Conservation (phyloP, 2,329 filamentous ascomycete species). For the Beauveria asiatica region DNA sequence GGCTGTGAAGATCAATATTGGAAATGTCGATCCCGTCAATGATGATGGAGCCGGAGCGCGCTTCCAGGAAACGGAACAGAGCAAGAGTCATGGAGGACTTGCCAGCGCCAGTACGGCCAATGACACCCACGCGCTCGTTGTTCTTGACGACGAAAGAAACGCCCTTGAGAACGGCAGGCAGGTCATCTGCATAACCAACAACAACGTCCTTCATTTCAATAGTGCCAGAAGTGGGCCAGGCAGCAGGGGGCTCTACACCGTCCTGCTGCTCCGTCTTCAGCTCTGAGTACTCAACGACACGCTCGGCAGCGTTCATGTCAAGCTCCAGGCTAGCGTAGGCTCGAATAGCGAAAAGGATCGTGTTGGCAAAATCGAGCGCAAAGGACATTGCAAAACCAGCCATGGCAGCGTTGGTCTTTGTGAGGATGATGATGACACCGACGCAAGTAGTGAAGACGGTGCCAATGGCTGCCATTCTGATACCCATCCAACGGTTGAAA, state of each 20-base stretch:
- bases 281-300: constrained; percentile 66
- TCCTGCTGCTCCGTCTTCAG: constrained; percentile 58
- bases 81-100: constrained; percentile 70
- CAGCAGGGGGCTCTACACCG: constrained; percentile 53
- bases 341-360: constrained; percentile 58
- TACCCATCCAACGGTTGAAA: constrained; percentile 70
- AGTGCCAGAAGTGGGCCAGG: constrained; percentile 66
- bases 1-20: constrained; percentile 58
- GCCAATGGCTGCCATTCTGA: constrained; percentile 62
- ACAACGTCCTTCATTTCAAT: constrained; percentile 67
- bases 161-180: constrained; percentile 62
- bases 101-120: constrained; percentile 69
- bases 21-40: constrained; percentile 72
- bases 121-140: constrained; percentile 65
- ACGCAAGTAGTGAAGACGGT: constrained; percentile 60
- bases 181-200: constrained; percentile 61
- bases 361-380: constrained; percentile 57
- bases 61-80: constrained; percentile 69
- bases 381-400: constrained; percentile 72
- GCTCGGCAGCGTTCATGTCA: constrained; percentile 71
- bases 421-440: constrained; percentile 53
- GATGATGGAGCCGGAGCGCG: constrained; percentile 53
- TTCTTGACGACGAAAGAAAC: constrained; percentile 57
- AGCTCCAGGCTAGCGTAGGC: constrained; percentile 64
- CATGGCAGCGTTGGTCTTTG: constrained; percentile 54